These are phyloP conservation scores for Aspergillus hortae DNA, from an alignment of 2,329 filamentous ascomycete species.

Conservation along the genomic window DNA sequence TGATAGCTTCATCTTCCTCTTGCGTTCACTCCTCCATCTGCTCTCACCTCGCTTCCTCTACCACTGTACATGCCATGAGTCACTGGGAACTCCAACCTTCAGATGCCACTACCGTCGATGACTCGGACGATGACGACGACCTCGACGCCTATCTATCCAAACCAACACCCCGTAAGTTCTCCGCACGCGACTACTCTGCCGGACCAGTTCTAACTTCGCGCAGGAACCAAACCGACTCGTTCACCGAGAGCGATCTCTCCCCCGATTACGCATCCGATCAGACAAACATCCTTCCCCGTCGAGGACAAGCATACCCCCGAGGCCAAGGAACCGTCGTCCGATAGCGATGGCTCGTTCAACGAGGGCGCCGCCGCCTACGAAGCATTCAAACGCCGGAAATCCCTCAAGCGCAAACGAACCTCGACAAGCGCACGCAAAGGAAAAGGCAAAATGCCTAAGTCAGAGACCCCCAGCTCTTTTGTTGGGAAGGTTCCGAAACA, in stretches of 20 bases:
- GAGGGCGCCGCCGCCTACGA: conserved; percentile 52
- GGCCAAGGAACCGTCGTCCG: conserved; percentile 20
- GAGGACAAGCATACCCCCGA: conserved; percentile 10
- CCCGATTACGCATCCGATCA: conserved; percentile 5
- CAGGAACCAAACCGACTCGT: not conserved
- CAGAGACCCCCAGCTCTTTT: conserved; percentile 36
- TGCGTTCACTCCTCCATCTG: not conserved
- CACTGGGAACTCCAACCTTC: conserved; percentile 22
- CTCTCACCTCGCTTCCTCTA: not conserved
- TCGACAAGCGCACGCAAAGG: conserved; percentile 47
- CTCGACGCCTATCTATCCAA: conserved; percentile 34
- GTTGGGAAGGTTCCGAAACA: conserved; percentile 31
- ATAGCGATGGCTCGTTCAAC: conserved; percentile 33
- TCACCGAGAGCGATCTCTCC: not conserved
- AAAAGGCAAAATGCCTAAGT: conserved; percentile 45
- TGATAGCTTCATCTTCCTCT: conserved; percentile 1
- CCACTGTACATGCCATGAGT: conserved; percentile 19
- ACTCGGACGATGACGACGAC: conserved; percentile 36
- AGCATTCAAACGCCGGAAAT: conserved; percentile 60
- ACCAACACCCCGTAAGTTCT: conserved; percentile 10
- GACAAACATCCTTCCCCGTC: conserved; percentile 10
- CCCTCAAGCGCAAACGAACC: conserved; percentile 50
- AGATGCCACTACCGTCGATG: conserved; percentile 27
- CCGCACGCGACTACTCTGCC: conserved; percentile 2
- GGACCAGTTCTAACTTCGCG: conserved; percentile 14